Conservation (phyloP, 768 basidiomycete species). For the Mycena kentingensis region DNA sequence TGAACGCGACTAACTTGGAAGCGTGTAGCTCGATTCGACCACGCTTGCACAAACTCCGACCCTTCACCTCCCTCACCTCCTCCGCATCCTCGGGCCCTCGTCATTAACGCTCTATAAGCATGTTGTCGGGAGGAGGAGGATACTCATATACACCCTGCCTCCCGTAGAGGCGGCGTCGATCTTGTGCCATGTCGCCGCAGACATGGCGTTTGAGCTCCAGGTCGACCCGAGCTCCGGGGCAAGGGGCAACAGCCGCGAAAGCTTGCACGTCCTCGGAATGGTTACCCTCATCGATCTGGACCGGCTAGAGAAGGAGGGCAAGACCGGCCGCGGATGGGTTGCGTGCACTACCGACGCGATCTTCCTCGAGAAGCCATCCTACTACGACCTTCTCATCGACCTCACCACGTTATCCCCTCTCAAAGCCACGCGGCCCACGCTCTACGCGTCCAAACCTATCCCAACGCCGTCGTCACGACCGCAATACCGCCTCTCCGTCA, state of each 20-base stretch:
- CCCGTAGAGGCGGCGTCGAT: conserved; percentile 81
- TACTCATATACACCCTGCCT: conserved; percentile 79
- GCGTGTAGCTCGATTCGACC: conserved; percentile 29
- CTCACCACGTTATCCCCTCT: conserved; percentile 66
- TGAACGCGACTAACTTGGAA: background rate
- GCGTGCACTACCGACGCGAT: conserved; percentile 83
- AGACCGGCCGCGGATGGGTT: conserved; percentile 74
- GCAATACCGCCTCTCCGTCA: conserved; percentile 57
- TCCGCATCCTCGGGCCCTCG: conserved; percentile 79
- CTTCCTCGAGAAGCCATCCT: conserved; percentile 76
- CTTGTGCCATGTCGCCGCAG: conserved; percentile 68
- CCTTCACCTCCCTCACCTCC: conserved; percentile 71
- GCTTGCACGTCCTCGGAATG: conserved; percentile 75
- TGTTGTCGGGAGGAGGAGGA: conserved; percentile 68
- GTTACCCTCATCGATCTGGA: conserved; percentile 76
- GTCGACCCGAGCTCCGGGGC: conserved; percentile 32
- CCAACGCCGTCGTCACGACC: conserved; percentile 40
- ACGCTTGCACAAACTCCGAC: conserved; percentile 50
- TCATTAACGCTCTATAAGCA: conserved; percentile 80
- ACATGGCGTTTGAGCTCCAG: conserved; percentile 50
- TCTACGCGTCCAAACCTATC: conserved; percentile 59
- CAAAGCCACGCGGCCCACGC: conserved; percentile 63
- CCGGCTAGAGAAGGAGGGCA: conserved; percentile 56
- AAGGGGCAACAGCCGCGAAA: conserved; percentile 48
- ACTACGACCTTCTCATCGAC: conserved; percentile 82